Base-by-base conservation (phyloP, 805 yeast species). In the Saccharomycopsis microspora region DNA sequence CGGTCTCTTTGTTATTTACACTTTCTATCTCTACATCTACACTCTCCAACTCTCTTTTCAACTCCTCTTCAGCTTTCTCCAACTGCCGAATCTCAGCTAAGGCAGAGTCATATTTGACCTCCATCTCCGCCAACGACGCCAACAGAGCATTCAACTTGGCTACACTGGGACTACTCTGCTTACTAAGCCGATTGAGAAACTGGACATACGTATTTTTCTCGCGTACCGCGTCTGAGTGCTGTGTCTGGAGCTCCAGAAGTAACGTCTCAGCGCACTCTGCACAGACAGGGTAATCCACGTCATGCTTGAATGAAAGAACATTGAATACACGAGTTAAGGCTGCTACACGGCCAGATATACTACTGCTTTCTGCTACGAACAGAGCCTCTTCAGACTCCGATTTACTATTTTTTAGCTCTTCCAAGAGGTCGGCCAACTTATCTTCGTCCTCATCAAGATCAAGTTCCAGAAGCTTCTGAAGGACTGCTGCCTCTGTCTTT, bases 211-310 rank as follows among this genome's bases (percentile, higher is more conserved):
- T 73, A 44, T 88, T 95, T 54, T 90, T 78, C 57, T 90, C 96
- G 52, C 72, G 72, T 19, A 82, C 75, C 4, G 81, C 74, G 47
- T 78, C 84, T 51, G 84, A 90, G 60, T 84, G 84, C 55, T 80
- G 80, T 8, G 67, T 61, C 57, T 80, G 82, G 61, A 87, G 70
- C 48, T 80, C 80, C 6, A 75, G 78, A 7, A 83, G 67, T 30
- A 90, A 63, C 27, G 72, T 60, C 40, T 72, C 76, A 5, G 93
- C 83, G 62, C 98, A 93, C 41, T 89, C 97, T 29, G 72, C 71
- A 57, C 97, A 90, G 10, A 93, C 77, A 0, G 98, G 98, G 58
- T 78, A 80, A 54, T 86, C 94, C 10, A 90, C 72, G 51, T 82
- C 87, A 45, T 82, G 80, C 52, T 83, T 81, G 4, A 75, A 69